Evolutionary conservation across 768 basidiomycete species (phyloP).

Genomic region (Suillus alpinus): DNA sequence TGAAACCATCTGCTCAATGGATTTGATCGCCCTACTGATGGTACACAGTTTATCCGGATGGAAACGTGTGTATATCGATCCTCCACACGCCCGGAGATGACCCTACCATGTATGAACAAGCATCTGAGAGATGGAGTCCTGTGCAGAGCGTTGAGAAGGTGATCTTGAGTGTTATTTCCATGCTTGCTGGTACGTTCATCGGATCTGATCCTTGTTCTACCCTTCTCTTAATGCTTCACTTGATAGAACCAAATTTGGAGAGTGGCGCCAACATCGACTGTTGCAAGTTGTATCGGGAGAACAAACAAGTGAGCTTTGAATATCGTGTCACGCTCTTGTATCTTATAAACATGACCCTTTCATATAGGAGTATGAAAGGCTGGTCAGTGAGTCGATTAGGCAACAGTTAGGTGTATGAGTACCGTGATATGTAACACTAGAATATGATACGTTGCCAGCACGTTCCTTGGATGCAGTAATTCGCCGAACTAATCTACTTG

Average conservation of each 20-base stretch:
- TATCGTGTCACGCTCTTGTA: neutral
- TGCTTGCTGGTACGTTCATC: conserved; percentile 78
- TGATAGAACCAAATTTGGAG: conserved; percentile 90
- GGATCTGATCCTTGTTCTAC: conserved; percentile 1
- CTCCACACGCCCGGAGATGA: conserved; percentile 92
- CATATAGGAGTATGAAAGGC: conserved; percentile 78
- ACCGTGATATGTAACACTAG: conserved; percentile 9
- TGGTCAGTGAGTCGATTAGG: conserved; percentile 78
- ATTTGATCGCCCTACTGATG: neutral
- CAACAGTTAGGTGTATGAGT: conserved; percentile 77
- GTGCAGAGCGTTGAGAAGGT: conserved; percentile 98
- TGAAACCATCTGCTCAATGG: conserved; percentile 39
- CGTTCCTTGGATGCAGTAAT: conserved; percentile 6
- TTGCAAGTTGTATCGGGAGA: conserved; percentile 93
- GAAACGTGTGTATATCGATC: conserved; percentile 97
- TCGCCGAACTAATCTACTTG: conserved; percentile 7
- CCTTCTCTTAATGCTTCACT: neutral
- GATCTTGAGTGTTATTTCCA: conserved; percentile 91
- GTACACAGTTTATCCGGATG: conserved; percentile 84
- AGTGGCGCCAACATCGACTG: conserved; percentile 97
- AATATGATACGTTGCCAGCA: conserved; percentile 2
- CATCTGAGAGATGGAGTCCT: conserved; percentile 97
- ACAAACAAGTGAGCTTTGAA: conserved; percentile 48
- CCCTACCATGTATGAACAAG: conserved; percentile 90
- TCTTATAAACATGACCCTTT: neutral